Percentiles rank a stretch among this genome's conserved stretches.
These are phyloP conservation scores for Wickerhamomyces canadensis DNA, from an alignment of 805 yeast genomes.

Conservation along the genomic window DNA sequence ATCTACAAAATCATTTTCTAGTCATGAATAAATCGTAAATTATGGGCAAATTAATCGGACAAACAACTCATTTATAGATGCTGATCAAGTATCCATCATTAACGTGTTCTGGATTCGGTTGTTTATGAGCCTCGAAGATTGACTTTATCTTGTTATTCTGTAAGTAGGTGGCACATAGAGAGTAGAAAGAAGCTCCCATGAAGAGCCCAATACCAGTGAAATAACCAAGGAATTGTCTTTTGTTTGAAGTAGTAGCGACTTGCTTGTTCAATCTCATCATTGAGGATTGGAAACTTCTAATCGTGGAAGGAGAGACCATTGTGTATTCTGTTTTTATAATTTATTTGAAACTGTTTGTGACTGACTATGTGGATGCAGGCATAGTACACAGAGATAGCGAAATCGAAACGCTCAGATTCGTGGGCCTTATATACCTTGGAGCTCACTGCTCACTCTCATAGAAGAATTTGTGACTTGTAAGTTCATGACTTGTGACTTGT, in stretches of 20 bases:
- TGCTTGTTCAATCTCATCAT: constrained; percentile 16
- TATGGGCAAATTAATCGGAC: background rate
- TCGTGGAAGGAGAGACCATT: constrained; percentile 22
- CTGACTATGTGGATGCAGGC: background rate
- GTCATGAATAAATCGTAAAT: too few species aligned
- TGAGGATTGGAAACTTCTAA: constrained; percentile 20
- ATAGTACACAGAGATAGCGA: too few species aligned
- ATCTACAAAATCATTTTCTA: background rate
- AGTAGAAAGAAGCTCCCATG: constrained; percentile 13
- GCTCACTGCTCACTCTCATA: too few species aligned
- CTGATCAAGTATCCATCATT: constrained; percentile 1
- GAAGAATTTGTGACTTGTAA: too few species aligned
- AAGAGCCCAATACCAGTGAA: constrained; percentile 16
- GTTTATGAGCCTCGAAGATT: constrained; percentile 14
- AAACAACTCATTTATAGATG: background rate
- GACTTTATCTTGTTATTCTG: constrained; percentile 21
- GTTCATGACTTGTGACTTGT: too few species aligned
- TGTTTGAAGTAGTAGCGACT: constrained; percentile 10
- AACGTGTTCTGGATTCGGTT: constrained; percentile 10
- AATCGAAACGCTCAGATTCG: too few species aligned
- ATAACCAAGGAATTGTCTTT: constrained; percentile 14
- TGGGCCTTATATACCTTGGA: too few species aligned
- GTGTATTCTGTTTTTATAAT: too few species aligned
- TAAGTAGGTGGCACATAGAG: constrained; percentile 20
- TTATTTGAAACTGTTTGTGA: too few species aligned